Conservation (phyloP, 1,284 basidiomycete species). For the Malassezia slooffiae region DNA sequence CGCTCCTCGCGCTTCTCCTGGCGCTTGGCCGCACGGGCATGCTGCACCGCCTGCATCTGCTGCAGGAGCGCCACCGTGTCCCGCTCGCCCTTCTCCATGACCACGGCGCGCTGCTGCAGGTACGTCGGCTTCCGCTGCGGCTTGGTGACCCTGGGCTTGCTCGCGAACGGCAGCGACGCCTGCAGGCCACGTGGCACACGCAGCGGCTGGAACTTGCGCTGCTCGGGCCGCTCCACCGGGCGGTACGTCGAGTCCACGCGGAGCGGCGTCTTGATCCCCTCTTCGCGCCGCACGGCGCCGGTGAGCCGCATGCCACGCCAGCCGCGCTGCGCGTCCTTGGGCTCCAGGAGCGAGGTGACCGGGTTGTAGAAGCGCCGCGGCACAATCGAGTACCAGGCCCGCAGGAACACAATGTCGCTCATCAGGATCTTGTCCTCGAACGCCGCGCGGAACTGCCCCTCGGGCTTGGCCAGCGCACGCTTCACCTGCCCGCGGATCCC, state of each 20-base stretch:
- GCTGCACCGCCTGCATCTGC: conserved; percentile 81
- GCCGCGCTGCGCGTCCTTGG: conserved; percentile 52
- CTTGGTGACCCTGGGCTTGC: conserved; percentile 75
- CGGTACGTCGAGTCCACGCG: conserved; percentile 80
- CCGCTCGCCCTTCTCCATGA: conserved; percentile 89
- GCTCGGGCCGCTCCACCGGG: conserved; percentile 53
- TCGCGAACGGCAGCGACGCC: conserved; percentile 75
- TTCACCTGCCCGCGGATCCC: conserved; percentile 95
- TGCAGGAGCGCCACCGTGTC: conserved; percentile 83
- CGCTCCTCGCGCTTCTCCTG: conserved; percentile 22
- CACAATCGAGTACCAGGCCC: conserved; percentile 92
- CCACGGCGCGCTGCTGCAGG: conserved; percentile 56
- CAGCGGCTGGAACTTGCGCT: conserved; percentile 79
- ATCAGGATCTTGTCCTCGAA: conserved; percentile 97
- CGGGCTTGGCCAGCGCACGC: conserved; percentile 83
- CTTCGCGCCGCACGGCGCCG: conserved; percentile 74
- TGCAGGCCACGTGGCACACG: conserved; percentile 80
- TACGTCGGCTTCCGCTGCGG: conserved; percentile 61
- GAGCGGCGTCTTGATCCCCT: conserved; percentile 67
- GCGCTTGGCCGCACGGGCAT: conserved; percentile 78
- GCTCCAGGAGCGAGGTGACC: conserved; percentile 68
- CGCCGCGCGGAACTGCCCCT: conserved; percentile 86
- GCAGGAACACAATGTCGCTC: conserved; percentile 89
- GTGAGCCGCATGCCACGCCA: conserved; percentile 79
- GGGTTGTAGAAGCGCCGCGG: conserved; percentile 95